Base-by-base conservation (phyloP, 164 flowering plant genomes). In the Amborella trichopoda region DNA sequence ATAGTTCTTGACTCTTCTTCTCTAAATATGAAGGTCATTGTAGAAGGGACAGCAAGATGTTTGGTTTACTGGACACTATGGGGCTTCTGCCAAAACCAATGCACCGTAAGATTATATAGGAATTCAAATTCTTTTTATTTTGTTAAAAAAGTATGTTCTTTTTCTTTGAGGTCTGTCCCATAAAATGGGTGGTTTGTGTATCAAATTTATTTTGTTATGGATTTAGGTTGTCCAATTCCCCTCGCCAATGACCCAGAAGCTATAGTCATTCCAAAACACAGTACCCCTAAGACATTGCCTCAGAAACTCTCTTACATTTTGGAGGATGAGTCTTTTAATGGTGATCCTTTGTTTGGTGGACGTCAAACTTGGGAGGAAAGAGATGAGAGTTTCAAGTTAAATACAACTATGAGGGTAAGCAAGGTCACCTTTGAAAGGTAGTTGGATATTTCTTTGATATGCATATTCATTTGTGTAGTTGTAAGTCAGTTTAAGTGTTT, bases 211-310 rank as follows among this genome's bases (percentile, higher is more conserved):
- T 13, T 38, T 11, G 14, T 38, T 3, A 25, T 59, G 58, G 19
- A 26, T 54, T 46, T 63, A 91, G 99, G 99, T 37, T 93, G 99
- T 64, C 40, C 67, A 47, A 79, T 88, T 60, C 99, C 99, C 37
- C 64, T 81, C 44, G 68, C 60, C 33, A 61, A 62, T 69, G 74
- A 82, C 60, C 86, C 91, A 26, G 72, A 80, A 48, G 62, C 56
- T 40, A 48, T 93, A 46, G 67, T 60, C 30, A 80, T 84, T 58
- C 99, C 96, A 24, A 60, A 70, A 48, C 64, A 55, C 46, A 69
- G 80, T 66, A 69, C 88, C 13, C 72, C 76, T 14, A 69, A 78
- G 34, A 51, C 59, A 52, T 43, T 74, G 55, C 77, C 83, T 30
- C 64, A 76, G 49, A 60, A 69, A 19, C 63, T 93, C 5, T 65